Evolutionary conservation across 2,329 filamentous ascomycete genomes (phyloP), one percentile per base, ranked within the genome.

Genomic region (Aurifilum marmelostoma): DNA sequence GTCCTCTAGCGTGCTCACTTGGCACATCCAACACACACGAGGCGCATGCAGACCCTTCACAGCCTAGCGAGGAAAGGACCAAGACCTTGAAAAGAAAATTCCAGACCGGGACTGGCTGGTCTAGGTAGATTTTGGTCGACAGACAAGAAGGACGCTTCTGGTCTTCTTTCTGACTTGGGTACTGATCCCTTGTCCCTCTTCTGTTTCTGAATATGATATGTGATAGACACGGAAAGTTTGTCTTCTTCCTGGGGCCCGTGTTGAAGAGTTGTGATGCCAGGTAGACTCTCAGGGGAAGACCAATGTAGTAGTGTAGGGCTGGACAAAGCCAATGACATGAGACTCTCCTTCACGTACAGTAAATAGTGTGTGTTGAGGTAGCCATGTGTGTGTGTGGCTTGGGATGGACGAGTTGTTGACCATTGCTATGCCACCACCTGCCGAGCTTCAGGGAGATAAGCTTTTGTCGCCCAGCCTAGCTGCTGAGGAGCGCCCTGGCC

Each of bases 361-460:
- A 12, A 9, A 11, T 29, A 14, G 66, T 66, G 66, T 9, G 32
- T 66, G 50, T 27, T 21, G n/a, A n/a, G n/a, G n/a, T n/a, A n/a
- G n/a, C n/a, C n/a, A n/a, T n/a, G 34, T 41, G 32, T 37, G 34
- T 59, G 63, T 63, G 67, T 71, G 67, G 67, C 69, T 66, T 71
- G 67, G 52, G 50, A 60, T 32, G 67, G 63, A 60, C 69, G 60
- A 54, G 63, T 67, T 4, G 62, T 54, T 67, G 67, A 64, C 63
- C 67, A 65, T 69, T 71, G 63, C 16, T 69, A 71, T 71, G 69
- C 67, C 64, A 67, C 69, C 54, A 69, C 69, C 54, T 63, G 59
- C 60, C 69, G 67, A 69, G 67, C 67, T 67, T 60, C 67, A 69
- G 63, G 68, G 61, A 54, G 67, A 71, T 65, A 69, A 69, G 67